phyloP scores from a whole-genome alignment of 225 moss, liverwort and hornwort genomes.

The Takakia lepidozioides region DNA sequence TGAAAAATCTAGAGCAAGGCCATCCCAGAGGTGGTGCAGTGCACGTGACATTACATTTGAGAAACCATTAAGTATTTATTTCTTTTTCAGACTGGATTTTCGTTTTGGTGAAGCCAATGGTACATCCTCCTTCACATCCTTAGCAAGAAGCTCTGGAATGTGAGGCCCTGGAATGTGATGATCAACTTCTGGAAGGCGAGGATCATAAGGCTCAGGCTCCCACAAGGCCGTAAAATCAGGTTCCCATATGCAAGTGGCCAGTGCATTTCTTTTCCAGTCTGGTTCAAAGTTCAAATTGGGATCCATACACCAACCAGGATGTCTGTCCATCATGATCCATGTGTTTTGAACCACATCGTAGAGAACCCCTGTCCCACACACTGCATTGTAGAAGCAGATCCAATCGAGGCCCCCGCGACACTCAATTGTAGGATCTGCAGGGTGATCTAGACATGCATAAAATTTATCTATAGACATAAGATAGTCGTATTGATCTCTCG shows the following conservation, averaged over 20 bases:
- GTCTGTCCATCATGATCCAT: conserved; percentile 36
- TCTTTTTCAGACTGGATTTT: too few species aligned
- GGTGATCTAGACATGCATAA: conserved; percentile 25
- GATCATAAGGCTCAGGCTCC: too few species aligned
- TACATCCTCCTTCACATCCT: too few species aligned
- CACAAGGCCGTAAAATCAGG: conserved; percentile 39
- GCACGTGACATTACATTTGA: too few species aligned
- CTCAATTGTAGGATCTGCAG: conserved; percentile 12
- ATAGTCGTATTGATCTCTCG: conserved; percentile 19
- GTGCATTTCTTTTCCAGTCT: conserved; percentile 23
- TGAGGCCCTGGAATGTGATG: too few species aligned
- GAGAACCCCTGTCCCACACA: conserved; percentile 25
- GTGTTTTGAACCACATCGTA: conserved; percentile 17
- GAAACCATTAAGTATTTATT: too few species aligned
- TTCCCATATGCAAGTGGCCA: conserved; percentile 47
- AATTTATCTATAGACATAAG: conserved; percentile 27
- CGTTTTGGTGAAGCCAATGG: too few species aligned
- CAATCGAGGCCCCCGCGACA: conserved; percentile 24
- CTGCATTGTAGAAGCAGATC: conserved; percentile 34
- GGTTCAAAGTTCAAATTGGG: background rate
- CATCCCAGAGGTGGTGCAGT: too few species aligned
- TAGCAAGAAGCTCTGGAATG: too few species aligned
- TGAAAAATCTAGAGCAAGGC: too few species aligned
- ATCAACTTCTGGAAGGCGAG: too few species aligned
- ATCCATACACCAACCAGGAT: conserved; percentile 29